Conservation (phyloP, 2,329 filamentous ascomycete genomes). For the Decorospora gaudefroyi region DNA sequence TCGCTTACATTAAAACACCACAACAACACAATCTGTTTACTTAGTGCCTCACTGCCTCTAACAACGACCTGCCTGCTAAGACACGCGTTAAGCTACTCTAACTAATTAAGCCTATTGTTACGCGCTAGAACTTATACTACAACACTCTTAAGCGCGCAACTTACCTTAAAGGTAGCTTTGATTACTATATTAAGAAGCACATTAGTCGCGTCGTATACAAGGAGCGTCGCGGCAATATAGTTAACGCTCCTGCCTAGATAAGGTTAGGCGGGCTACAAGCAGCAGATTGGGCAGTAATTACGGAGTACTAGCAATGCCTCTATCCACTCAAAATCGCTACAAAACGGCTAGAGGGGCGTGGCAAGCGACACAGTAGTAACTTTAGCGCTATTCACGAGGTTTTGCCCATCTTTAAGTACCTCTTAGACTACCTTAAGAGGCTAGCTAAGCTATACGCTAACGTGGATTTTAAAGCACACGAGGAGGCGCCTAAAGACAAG, state of each 20-base stretch:
- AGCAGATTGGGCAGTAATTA: too few species aligned
- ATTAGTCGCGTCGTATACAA: not conserved
- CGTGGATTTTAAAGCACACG: too few species aligned
- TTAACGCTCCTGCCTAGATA: not conserved
- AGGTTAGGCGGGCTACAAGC: constrained; percentile 2
- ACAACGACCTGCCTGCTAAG: not conserved
- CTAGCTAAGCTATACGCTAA: too few species aligned
- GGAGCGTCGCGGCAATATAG: not conserved
- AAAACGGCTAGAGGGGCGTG: too few species aligned
- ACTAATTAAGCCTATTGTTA: not conserved
- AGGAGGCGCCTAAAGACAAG: too few species aligned
- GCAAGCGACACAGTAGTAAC: too few species aligned
- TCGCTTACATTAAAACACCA: constrained; percentile 4
- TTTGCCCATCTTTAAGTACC: too few species aligned
- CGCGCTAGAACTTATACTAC: not conserved
- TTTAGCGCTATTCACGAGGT: constrained; percentile 5
- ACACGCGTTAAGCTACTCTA: not conserved
- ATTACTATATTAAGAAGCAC: not conserved
- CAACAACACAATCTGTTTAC: constrained; percentile 4
- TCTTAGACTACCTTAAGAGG: too few species aligned
- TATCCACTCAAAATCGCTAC: too few species aligned
- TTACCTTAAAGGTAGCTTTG: not conserved
- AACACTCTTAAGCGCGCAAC: constrained; percentile 1
- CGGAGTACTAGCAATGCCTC: too few species aligned
- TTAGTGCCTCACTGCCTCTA: not conserved